phyloP scores from a whole-genome alignment of 176 grass and related monocot species.

The Hyparrhenia diplandra region DNA sequence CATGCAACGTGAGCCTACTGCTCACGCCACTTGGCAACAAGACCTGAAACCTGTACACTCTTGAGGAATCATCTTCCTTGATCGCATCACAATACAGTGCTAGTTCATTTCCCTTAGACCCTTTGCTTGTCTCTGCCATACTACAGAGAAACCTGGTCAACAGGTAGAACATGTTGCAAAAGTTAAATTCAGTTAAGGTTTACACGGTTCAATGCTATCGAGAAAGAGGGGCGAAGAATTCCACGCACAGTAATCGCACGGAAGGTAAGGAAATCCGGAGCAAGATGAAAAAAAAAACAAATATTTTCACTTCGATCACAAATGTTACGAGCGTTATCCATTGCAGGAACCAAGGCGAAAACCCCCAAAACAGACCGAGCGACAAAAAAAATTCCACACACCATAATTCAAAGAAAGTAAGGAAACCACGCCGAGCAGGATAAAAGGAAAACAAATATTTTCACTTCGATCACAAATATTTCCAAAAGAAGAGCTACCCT shows the following conservation, averaged over 20 bases:
- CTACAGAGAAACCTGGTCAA: not conserved
- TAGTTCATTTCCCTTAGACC: no score
- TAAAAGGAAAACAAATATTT: not conserved
- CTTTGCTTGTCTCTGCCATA: no score
- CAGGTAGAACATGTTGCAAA: no score
- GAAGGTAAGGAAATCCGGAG: not conserved
- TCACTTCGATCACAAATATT: not conserved
- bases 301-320: not conserved
- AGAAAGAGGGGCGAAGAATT: no score
- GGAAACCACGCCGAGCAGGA: not conserved
- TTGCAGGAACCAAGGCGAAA: not conserved
- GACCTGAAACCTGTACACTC: conserved; percentile 18
- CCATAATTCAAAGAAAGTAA: not conserved
- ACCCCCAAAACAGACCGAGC: not conserved
- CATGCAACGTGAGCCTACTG: not conserved
- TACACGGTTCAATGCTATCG: no score
- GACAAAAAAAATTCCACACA: not conserved
- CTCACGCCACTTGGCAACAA: conserved; percentile 32
- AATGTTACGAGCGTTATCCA: not conserved
- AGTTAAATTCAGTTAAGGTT: no score
- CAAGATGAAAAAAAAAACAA: not conserved
- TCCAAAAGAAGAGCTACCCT: no score
- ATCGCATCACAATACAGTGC: no score
- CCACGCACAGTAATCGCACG: not conserved
- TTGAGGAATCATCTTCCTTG: no score